Conservation (phyloP, 2,329 filamentous ascomycete species). For the Hymenoscyphus salicellus region DNA sequence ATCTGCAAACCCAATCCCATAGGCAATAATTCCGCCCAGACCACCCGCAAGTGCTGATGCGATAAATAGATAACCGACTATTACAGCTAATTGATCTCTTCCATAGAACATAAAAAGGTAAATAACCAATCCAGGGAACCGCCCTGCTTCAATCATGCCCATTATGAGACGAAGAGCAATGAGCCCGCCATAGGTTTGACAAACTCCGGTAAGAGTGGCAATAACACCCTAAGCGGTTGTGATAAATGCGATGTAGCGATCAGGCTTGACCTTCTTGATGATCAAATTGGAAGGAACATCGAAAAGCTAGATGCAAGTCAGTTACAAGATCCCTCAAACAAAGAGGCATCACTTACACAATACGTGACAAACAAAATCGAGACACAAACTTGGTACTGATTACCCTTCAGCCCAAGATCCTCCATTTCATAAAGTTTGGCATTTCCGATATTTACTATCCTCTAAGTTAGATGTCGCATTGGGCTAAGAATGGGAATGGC, state of each 20-base stretch:
- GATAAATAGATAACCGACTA: slow-evolving; percentile 62
- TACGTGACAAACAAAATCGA: slow-evolving; percentile 52
- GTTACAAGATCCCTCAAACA: too few relatives aligned
- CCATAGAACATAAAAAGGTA: slow-evolving; percentile 66
- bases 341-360: slow-evolving; percentile 30
- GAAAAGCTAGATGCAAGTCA: slow-evolving; percentile 26
- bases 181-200: slow-evolving; percentile 51
- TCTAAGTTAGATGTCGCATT: neutral
- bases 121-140: slow-evolving; percentile 56
- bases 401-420: slow-evolving; percentile 51
- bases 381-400: slow-evolving; percentile 56
- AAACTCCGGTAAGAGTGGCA: slow-evolving; percentile 53
- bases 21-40: slow-evolving; percentile 62
- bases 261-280: slow-evolving; percentile 45
- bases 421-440: slow-evolving; percentile 56
- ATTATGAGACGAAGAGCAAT: slow-evolving; percentile 56
- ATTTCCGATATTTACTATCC: slow-evolving; percentile 56
- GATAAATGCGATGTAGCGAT: slow-evolving; percentile 47
- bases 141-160: slow-evolving; percentile 55
- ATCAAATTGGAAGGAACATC: slow-evolving; percentile 48
- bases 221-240: slow-evolving; percentile 50
- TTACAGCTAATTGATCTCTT: slow-evolving; percentile 57
- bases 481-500: neutral
- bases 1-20: slow-evolving; percentile 62
- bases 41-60: slow-evolving; percentile 60